These are phyloP conservation scores for Kodamaea plutei DNA, from an alignment of 1,139 yeast genomes.

Conservation along the genomic window DNA sequence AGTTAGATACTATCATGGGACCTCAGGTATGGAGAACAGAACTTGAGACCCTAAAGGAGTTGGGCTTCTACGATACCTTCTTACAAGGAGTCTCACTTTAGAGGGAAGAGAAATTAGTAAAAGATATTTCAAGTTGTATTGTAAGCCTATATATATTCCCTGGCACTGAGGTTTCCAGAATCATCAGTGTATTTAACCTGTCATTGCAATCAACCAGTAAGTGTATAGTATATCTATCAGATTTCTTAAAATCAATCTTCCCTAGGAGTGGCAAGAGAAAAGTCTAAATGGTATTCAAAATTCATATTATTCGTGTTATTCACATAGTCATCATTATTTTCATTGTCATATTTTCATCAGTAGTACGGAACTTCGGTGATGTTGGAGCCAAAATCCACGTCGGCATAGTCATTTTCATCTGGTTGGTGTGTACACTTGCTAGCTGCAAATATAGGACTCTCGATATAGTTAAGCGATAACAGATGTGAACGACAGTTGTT, in stretches of 20 bases:
- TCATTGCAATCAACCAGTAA: too few species aligned
- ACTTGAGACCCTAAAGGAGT: conserved; percentile 20
- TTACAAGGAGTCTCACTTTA: not conserved
- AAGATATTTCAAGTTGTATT: too few species aligned
- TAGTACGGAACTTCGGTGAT: conserved; percentile 31
- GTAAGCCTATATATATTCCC: too few species aligned
- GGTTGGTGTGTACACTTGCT: conserved; percentile 24
- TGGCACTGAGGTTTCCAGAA: conserved; percentile 1
- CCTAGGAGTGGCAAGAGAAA: too few species aligned
- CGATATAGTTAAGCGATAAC: conserved; percentile 29
- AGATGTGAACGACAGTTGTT: conserved; percentile 33
- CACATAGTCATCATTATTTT: too few species aligned
- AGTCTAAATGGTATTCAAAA: too few species aligned
- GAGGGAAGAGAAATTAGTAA: too few species aligned
- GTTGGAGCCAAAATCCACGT: conserved; percentile 19
- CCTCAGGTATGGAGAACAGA: conserved; percentile 31
- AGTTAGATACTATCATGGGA: conserved; percentile 38
- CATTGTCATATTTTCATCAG: too few species aligned
- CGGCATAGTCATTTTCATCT: conserved; percentile 21
- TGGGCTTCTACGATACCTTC: conserved; percentile 25
- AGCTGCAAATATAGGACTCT: conserved; percentile 36
- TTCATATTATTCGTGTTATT: too few species aligned
- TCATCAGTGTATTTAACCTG: not conserved
- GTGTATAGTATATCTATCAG: too few species aligned
- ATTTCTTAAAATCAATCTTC: too few species aligned